Base-by-base conservation (phyloP, 1,284 basidiomycete genomes). In the Puccinia triticina region DNA sequence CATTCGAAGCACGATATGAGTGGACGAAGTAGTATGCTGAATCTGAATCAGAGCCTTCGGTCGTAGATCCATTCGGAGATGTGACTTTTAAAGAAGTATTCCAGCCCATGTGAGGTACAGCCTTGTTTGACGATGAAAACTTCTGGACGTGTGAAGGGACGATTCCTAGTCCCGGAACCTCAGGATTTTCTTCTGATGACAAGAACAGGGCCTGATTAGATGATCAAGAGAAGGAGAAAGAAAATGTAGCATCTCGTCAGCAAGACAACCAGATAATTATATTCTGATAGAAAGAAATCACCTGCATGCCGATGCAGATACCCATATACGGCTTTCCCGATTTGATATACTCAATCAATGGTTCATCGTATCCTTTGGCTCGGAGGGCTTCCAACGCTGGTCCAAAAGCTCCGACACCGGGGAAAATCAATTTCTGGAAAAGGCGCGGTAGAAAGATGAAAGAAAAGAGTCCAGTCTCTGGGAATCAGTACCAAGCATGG, bases 101-200 rank as follows among this genome's bases (percentile, higher is more conserved):
- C 97, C 97, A 99, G 76, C 97, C 97, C 89, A 99, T 99, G 89
- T 99, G 96, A 26, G 97, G 97, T 1, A 99, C 96, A 1, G 93
- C 90, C 88, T 98, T 99, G 66, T 64, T 87, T 10, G 87, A 84
- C 85, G 90, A 76, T 83, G 89, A 88, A 84, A 95, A 95, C n/a
- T 88, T 88, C 77, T 90, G 89, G 84, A 95, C 92, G 46, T 89
- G 88, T 83, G 89, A 90, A 29, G 92, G 92, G 84, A 95, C 91
- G 84, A 93, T 87, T 11, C 91, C 92, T n/a, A 95, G 89, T 18
- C 94, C 94, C 21, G 86, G 86, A 72, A 89, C 89, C 16, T 85
- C 21, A 89, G 89, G 57, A 90, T 85, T 92, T 88, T 98, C 95
- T 82, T 91, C 88, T 10, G 96, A 98, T 10, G 92, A 91, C 84